A percentile compares a stretch with the other conserved stretches of the same genome.
Evolutionary conservation across 2,329 filamentous ascomycete genomes (phyloP).

Genomic region (Diaporthe nobilis): DNA sequence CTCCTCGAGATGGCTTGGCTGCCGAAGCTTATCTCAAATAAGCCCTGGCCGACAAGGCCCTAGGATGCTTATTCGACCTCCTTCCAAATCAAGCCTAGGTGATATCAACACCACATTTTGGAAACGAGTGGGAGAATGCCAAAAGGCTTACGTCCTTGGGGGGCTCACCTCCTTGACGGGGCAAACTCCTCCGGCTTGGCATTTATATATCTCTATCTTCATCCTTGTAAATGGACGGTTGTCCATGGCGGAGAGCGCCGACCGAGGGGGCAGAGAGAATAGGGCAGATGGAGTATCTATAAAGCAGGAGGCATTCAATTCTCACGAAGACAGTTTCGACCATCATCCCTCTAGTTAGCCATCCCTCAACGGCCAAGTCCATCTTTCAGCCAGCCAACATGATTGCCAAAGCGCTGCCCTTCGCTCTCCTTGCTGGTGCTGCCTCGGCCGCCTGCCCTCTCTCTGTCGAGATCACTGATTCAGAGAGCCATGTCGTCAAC

Average conservation of each 20-base stretch:
- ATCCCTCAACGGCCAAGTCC: background rate
- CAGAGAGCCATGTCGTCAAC: slow-evolving; percentile 36
- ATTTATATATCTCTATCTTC: background rate
- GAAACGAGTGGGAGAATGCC: background rate
- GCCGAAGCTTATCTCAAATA: slow-evolving; percentile 32
- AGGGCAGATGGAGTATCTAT: background rate
- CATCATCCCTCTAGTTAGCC: background rate
- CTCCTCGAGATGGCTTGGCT: slow-evolving; percentile 21
- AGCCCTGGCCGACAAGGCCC: slow-evolving; percentile 5
- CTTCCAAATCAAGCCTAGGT: slow-evolving; percentile 18
- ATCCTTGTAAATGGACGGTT: background rate
- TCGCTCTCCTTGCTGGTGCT: slow-evolving; percentile 39
- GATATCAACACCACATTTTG: background rate
- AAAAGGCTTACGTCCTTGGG: background rate
- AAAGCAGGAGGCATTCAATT: background rate
- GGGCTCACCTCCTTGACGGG: slow-evolving; percentile 3
- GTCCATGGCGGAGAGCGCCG: background rate
- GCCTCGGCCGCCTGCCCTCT: slow-evolving; percentile 42
- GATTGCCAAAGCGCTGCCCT: slow-evolving; percentile 37
- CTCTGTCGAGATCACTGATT: slow-evolving; percentile 36
- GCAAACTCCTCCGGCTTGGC: background rate
- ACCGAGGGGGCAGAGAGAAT: background rate
- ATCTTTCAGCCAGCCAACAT: background rate
- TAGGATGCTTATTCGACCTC: background rate
- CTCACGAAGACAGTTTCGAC: too few species aligned